phyloP scores from a whole-genome alignment of 1,284 basidiomycete species.

The Calocybe gambosa region DNA sequence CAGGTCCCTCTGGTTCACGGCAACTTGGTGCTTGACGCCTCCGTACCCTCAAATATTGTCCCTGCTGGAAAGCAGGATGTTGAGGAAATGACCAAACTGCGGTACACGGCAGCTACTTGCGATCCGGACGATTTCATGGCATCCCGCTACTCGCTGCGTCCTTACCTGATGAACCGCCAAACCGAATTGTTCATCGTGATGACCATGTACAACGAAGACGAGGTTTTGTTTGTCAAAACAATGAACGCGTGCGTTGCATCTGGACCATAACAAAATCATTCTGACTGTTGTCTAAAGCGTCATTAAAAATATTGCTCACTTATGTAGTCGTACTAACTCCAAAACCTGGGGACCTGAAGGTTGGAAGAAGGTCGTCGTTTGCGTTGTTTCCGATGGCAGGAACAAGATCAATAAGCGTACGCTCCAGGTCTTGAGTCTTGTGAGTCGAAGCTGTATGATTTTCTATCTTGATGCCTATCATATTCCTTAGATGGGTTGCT shows the following conservation, averaged over 20 bases:
- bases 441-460: conserved; percentile 25
- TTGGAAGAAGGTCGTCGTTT: conserved; percentile 95
- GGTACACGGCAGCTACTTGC: conserved; percentile 91
- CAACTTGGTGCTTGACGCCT: conserved; percentile 79
- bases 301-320: conserved; percentile 84
- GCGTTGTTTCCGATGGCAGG: conserved; percentile 87
- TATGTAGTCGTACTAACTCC: conserved; percentile 75
- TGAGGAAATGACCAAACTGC: conserved; percentile 81
- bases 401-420: conserved; percentile 88
- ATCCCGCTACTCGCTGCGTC: conserved; percentile 75
- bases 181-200: conserved; percentile 95
- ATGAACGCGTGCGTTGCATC: conserved; percentile 73
- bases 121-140: conserved; percentile 87
- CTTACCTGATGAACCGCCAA: conserved; percentile 77
- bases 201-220: conserved; percentile 97
- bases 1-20: conserved; percentile 80
- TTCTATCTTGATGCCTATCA: conserved; percentile 1
- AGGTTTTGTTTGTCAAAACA: conserved; percentile 76
- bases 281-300: conserved; percentile 42
- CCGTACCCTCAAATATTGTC: conserved; percentile 73
- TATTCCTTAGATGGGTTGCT: conserved; percentile 80
- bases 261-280: conserved; percentile 8
- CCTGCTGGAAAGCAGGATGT: conserved; percentile 54
- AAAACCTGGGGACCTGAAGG: conserved; percentile 94
- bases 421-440: conserved; percentile 73